Evolutionary conservation across 148 eudicot species (phyloP).

Genomic region (Dianthus caryophyllus): DNA sequence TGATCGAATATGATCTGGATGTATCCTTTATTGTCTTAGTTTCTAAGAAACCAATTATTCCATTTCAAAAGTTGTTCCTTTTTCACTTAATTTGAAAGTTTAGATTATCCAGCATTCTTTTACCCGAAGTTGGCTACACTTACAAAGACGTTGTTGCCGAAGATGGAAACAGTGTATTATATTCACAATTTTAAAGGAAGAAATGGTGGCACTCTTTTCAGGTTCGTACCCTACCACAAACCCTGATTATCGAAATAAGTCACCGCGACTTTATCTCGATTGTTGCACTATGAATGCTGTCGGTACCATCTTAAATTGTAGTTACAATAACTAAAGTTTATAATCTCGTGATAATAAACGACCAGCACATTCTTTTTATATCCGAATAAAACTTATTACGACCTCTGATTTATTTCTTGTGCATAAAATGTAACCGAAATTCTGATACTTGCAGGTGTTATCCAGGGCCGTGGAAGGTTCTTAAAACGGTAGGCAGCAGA

Average conservation of each 20-base stretch:
- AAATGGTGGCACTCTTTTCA: conserved; percentile 86
- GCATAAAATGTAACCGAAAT: background rate
- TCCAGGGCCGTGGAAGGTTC: conserved; percentile 93
- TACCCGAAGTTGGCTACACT: conserved; percentile 92
- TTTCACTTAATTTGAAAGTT: conserved; percentile 18
- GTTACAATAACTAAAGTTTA: no score
- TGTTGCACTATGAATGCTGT: no score
- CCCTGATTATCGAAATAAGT: no score
- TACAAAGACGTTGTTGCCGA: conserved; percentile 62
- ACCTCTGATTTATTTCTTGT: background rate
- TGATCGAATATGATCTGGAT: conserved; percentile 96
- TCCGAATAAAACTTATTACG: background rate
- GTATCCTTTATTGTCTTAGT: conserved; percentile 57
- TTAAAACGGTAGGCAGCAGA: conserved; percentile 48
- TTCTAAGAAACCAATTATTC: background rate
- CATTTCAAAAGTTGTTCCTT: background rate
- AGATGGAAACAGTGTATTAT: no score
- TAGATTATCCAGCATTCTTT: conserved; percentile 91
- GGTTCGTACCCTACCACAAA: conserved; percentile 34
- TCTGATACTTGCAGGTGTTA: conserved; percentile 44
- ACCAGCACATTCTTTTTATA: background rate
- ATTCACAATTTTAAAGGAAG: conserved; percentile 95
- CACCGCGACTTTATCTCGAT: no score
- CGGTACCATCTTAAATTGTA: no score
- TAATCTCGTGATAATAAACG: no score